Base-by-base conservation (phyloP, 2,329 filamentous ascomycete genomes). In the Xylariaceae sp. region DNA sequence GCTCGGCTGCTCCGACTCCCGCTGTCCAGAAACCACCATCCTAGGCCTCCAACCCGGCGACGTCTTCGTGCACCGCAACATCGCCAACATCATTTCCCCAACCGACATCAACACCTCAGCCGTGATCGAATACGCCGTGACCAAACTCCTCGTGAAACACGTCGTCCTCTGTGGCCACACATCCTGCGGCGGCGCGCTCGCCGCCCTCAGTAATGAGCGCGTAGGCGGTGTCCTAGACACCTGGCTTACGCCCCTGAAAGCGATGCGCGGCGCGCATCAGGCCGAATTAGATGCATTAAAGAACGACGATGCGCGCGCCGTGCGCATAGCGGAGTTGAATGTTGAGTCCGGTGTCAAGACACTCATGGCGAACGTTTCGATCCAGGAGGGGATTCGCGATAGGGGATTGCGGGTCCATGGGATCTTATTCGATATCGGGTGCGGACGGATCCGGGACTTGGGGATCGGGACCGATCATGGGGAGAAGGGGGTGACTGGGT, bases 21-120 rank as follows among this genome's bases (percentile, higher is more conserved):
- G 91, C 64, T 87, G 90, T 66, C 90, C 91, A 1, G 91, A 94
- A 75, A 93, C 89, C 4, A 91, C 87, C 53, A 82, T 96, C 69
- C 82, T 92, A 34, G 87, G 88, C 69, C 81, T 91, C 60, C 82
- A 90, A 69, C 89, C 90, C 2, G 90, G 91, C 60, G 90, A 95
- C 68, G 86, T 95, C 66, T 95, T 95, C 73, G 88, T 91, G 55
- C 90, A 95, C 79, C 88, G 91, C 72, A 95, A 95, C 78, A 92
- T 96, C 73, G 90, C 89, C 74, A 95, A 95, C 77, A 84, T 93
- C 69, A 77, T 95, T 64, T 85, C 86, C 59, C 78, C 86, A 17
- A 86, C 85, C 67, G 91, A 96, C 73, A 82, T 93, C 73, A 90
- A 85, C 76, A 86, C 86, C 39, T 81, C 85, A 9, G 83, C 85